Conservation (phyloP, 2,329 filamentous ascomycete species). For the Apiospora aurea region DNA sequence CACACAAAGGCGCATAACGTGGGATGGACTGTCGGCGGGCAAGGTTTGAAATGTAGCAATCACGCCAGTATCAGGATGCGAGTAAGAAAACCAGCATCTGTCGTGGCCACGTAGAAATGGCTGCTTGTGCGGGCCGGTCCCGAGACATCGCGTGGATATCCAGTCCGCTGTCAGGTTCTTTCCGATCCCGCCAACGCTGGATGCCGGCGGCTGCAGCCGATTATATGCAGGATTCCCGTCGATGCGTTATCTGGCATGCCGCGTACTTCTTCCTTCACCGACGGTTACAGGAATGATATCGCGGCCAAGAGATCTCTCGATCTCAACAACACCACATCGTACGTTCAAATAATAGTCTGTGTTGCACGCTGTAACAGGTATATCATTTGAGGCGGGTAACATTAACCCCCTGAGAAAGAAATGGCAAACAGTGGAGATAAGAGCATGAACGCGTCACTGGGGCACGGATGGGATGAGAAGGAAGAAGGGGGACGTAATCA, state of each 20-base stretch:
- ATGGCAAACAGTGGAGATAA: not conserved
- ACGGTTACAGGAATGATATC: not conserved
- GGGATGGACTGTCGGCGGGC: not conserved
- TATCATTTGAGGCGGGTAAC: not conserved
- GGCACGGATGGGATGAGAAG: not conserved
- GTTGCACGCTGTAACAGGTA: slow-evolving; percentile 9
- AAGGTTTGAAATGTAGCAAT: not conserved
- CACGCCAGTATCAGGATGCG: not conserved
- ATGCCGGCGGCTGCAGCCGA: not conserved
- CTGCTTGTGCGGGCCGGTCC: not conserved
- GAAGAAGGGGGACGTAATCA: not conserved
- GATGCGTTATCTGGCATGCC: not conserved
- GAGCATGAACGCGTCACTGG: not conserved
- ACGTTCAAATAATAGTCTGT: not conserved
- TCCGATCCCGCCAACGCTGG: not conserved
- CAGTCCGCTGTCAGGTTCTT: not conserved
- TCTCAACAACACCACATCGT: not conserved
- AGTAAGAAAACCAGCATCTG: not conserved
- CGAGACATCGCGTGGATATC: not conserved
- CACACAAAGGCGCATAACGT: not conserved
- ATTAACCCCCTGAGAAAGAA: not conserved
- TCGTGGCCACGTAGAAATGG: not conserved
- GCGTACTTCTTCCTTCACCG: not conserved
- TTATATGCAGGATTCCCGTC: not conserved
- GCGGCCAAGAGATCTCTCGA: not conserved